Base-by-base conservation (phyloP, 2,329 filamentous ascomycete genomes). In the Parastagonospora nodorum region DNA sequence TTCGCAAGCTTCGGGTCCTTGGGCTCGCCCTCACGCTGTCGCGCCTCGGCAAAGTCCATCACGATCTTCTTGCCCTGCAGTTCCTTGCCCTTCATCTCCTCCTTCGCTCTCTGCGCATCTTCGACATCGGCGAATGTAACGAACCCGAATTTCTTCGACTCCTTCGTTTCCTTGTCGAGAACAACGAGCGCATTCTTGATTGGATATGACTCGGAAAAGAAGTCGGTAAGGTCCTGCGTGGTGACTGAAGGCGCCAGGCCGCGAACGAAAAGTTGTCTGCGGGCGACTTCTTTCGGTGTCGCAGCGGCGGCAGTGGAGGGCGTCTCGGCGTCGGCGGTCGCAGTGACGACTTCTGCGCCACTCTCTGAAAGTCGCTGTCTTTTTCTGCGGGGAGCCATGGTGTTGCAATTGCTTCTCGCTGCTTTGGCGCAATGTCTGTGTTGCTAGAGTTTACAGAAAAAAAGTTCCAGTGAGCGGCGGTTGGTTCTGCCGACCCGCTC, bases 151-250 rank as follows among this genome's bases (percentile, higher is more conserved):
- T 94, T 93, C 69, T 90, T 88, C 11, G 91, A 97, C 62, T 87
- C 80, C 69, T 96, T 96, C 2, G 92, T 96, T 58, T 86, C 81
- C 12, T 89, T 86, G 71, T 99, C 93, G 49, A 88, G 78, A 33
- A 99, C 92, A 4, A 96, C 92, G n/a, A 89, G 90, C 45, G 94
- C 93, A 75, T 97, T 93, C 75, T 97, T 97, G 71, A 99, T 85
- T 7, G 95, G 92, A 66, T 90, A 97, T 52, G 92, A 89, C 72
- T 97, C 86, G 6, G 94, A 97, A 77, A 99, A 99, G 74, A 92
- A 88, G 51, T 91, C 87, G 51, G 92, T 90, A 57, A 99, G 81
- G 45, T 82, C 82, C 67, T 97, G 92, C 69, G 85, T 90, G 30
- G 92, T 97, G 32, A 88, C 87, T 19, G 82, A 83, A 16, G 87